Evolutionary conservation across 148 eudicot genomes (phyloP).

Genomic region (Chenopodium album): DNA sequence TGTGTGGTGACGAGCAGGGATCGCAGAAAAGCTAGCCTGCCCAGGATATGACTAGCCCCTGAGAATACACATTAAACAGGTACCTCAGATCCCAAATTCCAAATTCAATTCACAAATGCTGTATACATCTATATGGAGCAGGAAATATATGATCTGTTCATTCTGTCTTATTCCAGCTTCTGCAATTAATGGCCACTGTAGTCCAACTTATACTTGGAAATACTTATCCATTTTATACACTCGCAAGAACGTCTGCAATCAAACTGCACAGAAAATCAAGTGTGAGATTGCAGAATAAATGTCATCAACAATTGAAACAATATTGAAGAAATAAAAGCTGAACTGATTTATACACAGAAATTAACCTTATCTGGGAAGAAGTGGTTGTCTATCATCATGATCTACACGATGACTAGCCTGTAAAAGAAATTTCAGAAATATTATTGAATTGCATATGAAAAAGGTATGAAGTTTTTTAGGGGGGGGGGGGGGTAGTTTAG

Average conservation of each 20-base stretch:
- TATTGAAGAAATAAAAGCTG: background rate
- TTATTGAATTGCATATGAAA: slow-evolving; percentile 9
- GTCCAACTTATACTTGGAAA: slow-evolving; percentile 6
- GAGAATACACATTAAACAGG: slow-evolving; percentile 7
- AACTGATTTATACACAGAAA: background rate
- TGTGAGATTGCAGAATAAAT: background rate
- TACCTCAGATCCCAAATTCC: slow-evolving; percentile 8
- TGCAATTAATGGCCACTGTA: slow-evolving; percentile 1
- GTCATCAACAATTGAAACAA: background rate
- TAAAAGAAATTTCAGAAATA: slow-evolving; percentile 14
- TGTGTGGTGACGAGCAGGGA: slow-evolving; percentile 13
- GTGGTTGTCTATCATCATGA: slow-evolving; percentile 76
- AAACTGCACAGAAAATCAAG: background rate
- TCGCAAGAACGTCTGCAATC: slow-evolving; percentile 12
- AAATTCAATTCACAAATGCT: slow-evolving; percentile 25
- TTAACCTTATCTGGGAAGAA: slow-evolving; percentile 73
- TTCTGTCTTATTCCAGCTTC: slow-evolving; percentile 25
- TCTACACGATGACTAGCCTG: slow-evolving; percentile 78
- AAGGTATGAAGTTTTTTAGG: background rate
- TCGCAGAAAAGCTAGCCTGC: slow-evolving; percentile 25
- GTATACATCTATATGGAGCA: slow-evolving; percentile 29
- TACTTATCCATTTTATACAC: background rate
- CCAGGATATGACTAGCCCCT: slow-evolving; percentile 14
- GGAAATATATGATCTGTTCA: slow-evolving; percentile 6
- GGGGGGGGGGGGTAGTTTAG: background rate